These are phyloP conservation scores for Helminthosporium solani DNA, from an alignment of 2,329 filamentous ascomycete genomes.

Conservation along the genomic window DNA sequence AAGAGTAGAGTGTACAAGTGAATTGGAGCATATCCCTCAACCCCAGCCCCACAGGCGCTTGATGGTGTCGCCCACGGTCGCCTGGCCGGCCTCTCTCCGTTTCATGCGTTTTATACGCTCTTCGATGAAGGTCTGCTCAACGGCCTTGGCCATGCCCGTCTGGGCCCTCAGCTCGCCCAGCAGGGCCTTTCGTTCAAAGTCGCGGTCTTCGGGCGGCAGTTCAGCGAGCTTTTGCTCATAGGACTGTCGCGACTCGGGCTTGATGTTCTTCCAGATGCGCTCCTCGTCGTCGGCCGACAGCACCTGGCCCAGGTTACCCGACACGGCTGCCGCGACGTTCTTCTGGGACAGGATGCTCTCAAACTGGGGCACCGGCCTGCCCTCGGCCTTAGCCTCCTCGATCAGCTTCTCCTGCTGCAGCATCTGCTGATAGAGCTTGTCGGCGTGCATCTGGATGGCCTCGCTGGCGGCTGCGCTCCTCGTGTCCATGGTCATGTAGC, in stretches of 20 bases:
- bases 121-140: conserved; percentile 36
- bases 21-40: conserved; percentile 9
- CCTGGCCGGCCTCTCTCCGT: conserved; percentile 37
- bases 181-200: conserved; percentile 37
- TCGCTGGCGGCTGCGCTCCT: conserved; percentile 72
- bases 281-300: conserved; percentile 14
- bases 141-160: conserved; percentile 31
- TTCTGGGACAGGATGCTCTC: conserved; percentile 54
- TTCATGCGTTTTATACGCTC: conserved; percentile 39
- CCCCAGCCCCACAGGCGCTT: conserved; percentile 42
- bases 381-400: conserved; percentile 65
- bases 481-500: conserved; percentile 72
- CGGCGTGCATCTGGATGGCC: conserved; percentile 88
- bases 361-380: conserved; percentile 57
- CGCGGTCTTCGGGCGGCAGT: conserved; percentile 31
- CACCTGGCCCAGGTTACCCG: conserved; percentile 11
- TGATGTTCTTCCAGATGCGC: conserved; percentile 35
- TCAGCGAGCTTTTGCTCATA: conserved; percentile 38
- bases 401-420: conserved; percentile 74
- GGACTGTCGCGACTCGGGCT: conserved; percentile 27
- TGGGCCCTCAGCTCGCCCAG: conserved; percentile 37
- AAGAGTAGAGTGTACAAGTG: conserved; percentile 4
- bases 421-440: conserved; percentile 86
- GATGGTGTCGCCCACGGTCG: conserved; percentile 41
- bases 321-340: conserved; percentile 31